Evolutionary conservation across 2,329 filamentous ascomycete species (phyloP).

Genomic region (Dryadomyces sulphureus): DNA sequence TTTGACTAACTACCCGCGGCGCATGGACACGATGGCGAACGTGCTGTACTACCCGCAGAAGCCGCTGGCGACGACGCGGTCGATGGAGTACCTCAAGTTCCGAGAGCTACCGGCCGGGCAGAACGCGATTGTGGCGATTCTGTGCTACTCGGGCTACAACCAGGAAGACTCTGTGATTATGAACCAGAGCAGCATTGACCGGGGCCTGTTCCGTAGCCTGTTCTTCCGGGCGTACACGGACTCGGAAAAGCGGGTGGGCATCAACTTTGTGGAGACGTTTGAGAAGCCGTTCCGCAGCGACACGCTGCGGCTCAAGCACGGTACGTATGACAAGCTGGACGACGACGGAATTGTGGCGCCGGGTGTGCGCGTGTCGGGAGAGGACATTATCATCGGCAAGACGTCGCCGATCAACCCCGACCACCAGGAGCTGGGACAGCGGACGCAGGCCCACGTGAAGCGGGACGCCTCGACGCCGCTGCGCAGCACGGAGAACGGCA

Average conservation of each 20-base stretch:
- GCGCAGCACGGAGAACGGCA: constrained; percentile 90
- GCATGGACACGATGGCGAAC: constrained; percentile 99
- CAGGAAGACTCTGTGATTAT: constrained; percentile 99
- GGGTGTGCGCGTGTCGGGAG: constrained; percentile 86
- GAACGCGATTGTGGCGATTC: constrained; percentile 96
- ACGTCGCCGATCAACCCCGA: constrained; percentile 90
- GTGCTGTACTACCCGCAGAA: constrained; percentile 99
- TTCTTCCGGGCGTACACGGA: constrained; percentile 98
- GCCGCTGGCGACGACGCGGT: constrained; percentile 84
- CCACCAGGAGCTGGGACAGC: constrained; percentile 82
- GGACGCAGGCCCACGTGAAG: constrained; percentile 80
- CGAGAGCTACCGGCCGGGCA: constrained; percentile 91
- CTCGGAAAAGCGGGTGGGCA: constrained; percentile 88
- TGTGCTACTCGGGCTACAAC: constrained; percentile 96
- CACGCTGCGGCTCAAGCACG: constrained; percentile 83
- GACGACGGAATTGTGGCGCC: constrained; percentile 91
- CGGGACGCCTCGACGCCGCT: constrained; percentile 91
- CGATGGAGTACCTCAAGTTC: constrained; percentile 99
- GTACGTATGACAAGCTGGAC: constrained; percentile 94
- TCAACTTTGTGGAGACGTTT: constrained; percentile 84
- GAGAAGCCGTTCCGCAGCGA: constrained; percentile 86
- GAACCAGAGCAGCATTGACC: constrained; percentile 98
- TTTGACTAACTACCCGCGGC: constrained; percentile 88
- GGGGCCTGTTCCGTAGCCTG: constrained; percentile 89
- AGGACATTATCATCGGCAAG: constrained; percentile 98